These are phyloP conservation scores for Gillenia trifoliata DNA, from an alignment of 306 rosid species.

Conservation along the genomic window DNA sequence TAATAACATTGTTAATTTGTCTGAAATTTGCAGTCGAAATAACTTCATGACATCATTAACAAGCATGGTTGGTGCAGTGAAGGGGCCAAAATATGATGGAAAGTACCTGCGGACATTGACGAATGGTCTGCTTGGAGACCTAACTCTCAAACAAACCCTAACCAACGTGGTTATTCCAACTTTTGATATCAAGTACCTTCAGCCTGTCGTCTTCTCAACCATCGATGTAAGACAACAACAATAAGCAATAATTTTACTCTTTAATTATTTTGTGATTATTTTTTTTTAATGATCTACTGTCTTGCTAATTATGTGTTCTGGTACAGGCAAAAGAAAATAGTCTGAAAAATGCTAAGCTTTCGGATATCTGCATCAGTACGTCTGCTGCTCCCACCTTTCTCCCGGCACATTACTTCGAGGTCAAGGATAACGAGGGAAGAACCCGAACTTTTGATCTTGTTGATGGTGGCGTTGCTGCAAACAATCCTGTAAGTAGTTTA, in stretches of 20 bases:
- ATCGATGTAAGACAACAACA: conserved; percentile 16
- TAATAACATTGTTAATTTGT: no score
- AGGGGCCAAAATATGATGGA: conserved; percentile 45
- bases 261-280: neutral
- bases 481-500: conserved; percentile 36
- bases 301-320: no score
- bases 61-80: neutral
- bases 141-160: conserved; percentile 34
- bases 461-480: conserved; percentile 41
- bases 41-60: conserved; percentile 1
- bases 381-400: conserved; percentile 44
- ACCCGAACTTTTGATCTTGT: conserved; percentile 25
- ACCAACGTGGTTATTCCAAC: conserved; percentile 36
- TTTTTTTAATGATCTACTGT: neutral
- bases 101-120: conserved; percentile 19
- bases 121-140: conserved; percentile 23
- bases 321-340: conserved; percentile 30
- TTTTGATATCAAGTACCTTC: conserved; percentile 36
- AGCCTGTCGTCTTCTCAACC: conserved; percentile 38
- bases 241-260: neutral
- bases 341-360: conserved; percentile 27
- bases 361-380: conserved; percentile 38
- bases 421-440: conserved; percentile 9
- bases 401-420: conserved; percentile 32
- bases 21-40: neutral